Base-by-base conservation (phyloP, 2,329 filamentous ascomycete genomes). In the Ascochyta pisi region DNA sequence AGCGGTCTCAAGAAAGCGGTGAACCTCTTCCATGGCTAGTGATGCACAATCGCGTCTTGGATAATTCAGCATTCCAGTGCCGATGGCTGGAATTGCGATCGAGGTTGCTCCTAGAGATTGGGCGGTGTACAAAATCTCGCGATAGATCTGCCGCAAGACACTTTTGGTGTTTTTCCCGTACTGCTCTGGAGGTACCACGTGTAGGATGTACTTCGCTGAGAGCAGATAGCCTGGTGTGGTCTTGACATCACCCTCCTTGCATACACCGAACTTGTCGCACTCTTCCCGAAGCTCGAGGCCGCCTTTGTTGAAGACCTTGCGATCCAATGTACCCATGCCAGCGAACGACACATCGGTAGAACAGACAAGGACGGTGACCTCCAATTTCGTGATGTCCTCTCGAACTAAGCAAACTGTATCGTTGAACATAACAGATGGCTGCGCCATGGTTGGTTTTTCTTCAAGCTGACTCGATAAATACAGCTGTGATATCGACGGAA, bases 331-430 rank as follows among this genome's bases (percentile, higher is more conserved):
- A 3, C 73, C 71, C 56, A 67, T 65, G 0, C 70, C 66, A 4
- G 56, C 43, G 44, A 75, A 73, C 2, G 42, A 46, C 1, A 26
- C 16, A 15, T 73, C 66, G 0, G 73, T 74, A 3, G 67, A 70
- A 37, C 71, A 75, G 19, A 74, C 71, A 35, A 75, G 65, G 7
- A 70, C 58, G 39, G 74, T 70, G 9, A 70, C 69, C 7, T 70
- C 66, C 1, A 76, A 34, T 24, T 56, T 67, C 2, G 73, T 74
- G 23, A 76, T 76, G 26, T 76, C 71, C 45, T 73, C 66, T 43
- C 67, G 65, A 7, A 67, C 27, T 10, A 76, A 37, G 29, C 66
- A 71, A 0, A 76, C 62, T 4, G 52, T 68, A 6, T 68, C 39
- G 22, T 75, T 74, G 61, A 71, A 65, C 1, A 50, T 42, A 12